Percentiles rank a stretch among this genome's conserved stretches.
Evolutionary conservation across 2,329 filamentous ascomycete species (phyloP).

Genomic region (Penicillium italicum): DNA sequence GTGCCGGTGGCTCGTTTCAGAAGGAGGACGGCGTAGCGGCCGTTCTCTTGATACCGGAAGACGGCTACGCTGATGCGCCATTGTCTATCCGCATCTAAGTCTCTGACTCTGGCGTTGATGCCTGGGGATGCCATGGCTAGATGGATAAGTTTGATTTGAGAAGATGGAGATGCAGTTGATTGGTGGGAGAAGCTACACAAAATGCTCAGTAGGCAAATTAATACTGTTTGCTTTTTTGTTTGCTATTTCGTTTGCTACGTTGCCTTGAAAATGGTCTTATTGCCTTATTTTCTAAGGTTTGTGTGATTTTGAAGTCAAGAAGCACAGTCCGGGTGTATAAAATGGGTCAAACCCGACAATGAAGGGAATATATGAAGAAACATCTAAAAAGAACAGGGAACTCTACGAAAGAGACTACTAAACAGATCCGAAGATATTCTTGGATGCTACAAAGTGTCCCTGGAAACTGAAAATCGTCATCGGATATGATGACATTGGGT

Average conservation of each 20-base stretch:
- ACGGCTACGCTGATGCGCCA: neutral
- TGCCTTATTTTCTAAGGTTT: no score
- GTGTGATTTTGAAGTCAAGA: neutral
- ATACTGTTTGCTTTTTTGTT: no score
- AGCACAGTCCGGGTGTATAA: neutral
- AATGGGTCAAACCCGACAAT: neutral
- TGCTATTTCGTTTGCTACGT: neutral
- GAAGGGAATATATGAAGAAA: no score
- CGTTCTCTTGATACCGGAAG: neutral
- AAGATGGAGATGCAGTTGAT: neutral
- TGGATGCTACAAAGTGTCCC: neutral
- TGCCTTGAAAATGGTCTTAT: neutral
- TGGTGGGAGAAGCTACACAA: neutral
- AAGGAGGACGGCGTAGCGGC: neutral
- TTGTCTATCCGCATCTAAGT: neutral
- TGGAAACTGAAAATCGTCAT: neutral
- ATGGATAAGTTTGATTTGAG: neutral
- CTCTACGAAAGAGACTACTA: no score
- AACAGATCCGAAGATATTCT: no score
- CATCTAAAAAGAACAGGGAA: neutral
- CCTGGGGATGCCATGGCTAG: neutral
- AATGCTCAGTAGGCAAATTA: neutral
- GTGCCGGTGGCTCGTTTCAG: neutral
- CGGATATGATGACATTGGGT: constrained; percentile 7
- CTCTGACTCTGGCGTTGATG: neutral